Conservation (phyloP, 805 yeast species). For the Spencermartinsiella europaea region DNA sequence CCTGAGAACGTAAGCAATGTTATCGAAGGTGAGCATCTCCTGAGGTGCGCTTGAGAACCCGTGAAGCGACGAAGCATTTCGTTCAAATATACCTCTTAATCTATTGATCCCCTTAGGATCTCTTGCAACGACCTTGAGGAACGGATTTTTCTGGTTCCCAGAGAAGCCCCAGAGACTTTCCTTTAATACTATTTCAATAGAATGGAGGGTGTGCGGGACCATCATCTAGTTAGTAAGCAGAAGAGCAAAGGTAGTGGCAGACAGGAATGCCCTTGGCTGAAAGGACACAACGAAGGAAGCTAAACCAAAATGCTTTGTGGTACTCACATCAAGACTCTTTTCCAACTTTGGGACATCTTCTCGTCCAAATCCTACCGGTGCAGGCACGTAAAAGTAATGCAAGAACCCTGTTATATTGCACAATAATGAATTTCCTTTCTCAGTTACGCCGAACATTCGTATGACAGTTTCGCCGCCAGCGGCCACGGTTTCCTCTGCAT, state of each 20-base stretch:
- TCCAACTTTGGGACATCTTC: slow-evolving; percentile 39
- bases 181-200: slow-evolving; percentile 60
- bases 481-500: slow-evolving; percentile 79
- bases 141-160: slow-evolving; percentile 72
- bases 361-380: slow-evolving; percentile 68
- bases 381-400: slow-evolving; percentile 90
- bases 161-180: slow-evolving; percentile 94
- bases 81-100: slow-evolving; percentile 75
- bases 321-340: slow-evolving; percentile 16
- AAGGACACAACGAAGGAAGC: too few relatives aligned
- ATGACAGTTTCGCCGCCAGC: slow-evolving; percentile 51
- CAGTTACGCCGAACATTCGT: slow-evolving; percentile 89
- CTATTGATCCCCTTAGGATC: slow-evolving; percentile 64
- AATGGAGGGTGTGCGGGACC: slow-evolving; percentile 51
- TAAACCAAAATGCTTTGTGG: too few relatives aligned
- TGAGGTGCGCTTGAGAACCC: slow-evolving; percentile 12
- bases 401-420: slow-evolving; percentile 85
- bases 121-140: slow-evolving; percentile 64
- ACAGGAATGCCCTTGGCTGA: too few relatives aligned
- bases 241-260: too few relatives aligned
- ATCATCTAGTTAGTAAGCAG: neutral
- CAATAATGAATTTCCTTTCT: slow-evolving; percentile 77
- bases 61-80: slow-evolving; percentile 52
- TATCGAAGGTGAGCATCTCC: slow-evolving; percentile 70
- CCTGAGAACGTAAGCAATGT: slow-evolving; percentile 77